A percentile compares a stretch with the other conserved stretches of the same genome.
These are phyloP conservation scores for Diutina sp. DNA, from an alignment of 1,139 yeast species.

Conservation along the genomic window DNA sequence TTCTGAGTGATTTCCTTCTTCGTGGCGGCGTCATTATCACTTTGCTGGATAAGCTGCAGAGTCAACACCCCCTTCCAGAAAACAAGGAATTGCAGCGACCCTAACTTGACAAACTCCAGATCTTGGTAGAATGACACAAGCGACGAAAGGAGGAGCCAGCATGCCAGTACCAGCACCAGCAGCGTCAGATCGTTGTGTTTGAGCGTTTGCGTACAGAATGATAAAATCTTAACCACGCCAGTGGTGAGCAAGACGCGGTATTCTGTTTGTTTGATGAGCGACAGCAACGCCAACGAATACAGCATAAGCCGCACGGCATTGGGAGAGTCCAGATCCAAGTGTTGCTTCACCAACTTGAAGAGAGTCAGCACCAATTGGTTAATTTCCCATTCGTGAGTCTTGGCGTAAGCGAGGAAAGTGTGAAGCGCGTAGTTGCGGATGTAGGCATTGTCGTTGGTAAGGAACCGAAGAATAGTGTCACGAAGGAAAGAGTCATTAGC, in stretches of 20 bases:
- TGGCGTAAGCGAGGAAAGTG: slow-evolving; percentile 20
- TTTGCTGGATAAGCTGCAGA: slow-evolving; percentile 12
- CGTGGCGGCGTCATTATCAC: slow-evolving; percentile 8
- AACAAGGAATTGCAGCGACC: slow-evolving; percentile 61
- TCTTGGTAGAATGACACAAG: slow-evolving; percentile 51
- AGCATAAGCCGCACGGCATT: slow-evolving; percentile 15
- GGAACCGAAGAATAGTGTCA: slow-evolving; percentile 19
- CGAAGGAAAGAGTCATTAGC: slow-evolving; percentile 9
- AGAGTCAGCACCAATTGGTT: slow-evolving; percentile 23
- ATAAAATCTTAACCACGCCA: slow-evolving; percentile 26
- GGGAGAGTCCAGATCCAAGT: slow-evolving; percentile 8
- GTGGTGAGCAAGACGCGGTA: slow-evolving; percentile 27
- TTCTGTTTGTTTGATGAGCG: slow-evolving; percentile 26
- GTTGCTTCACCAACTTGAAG: slow-evolving; percentile 18
- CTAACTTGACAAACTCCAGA: slow-evolving; percentile 48
- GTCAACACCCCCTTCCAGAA: slow-evolving; percentile 80
- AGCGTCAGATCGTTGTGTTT: slow-evolving; percentile 16
- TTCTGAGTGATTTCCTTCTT: slow-evolving; percentile 22
- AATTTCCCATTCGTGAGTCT: slow-evolving; percentile 20
- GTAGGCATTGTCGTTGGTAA: slow-evolving; percentile 20
- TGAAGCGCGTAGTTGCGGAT: slow-evolving; percentile 25
- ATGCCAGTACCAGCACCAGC: slow-evolving; percentile 3
- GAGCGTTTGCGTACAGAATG: slow-evolving; percentile 36
- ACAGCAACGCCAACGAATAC: slow-evolving; percentile 24
- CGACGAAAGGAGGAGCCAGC: slow-evolving; percentile 74